Conservation (phyloP, 371 early-diverging fungal species). For the Actinomucor elegans region DNA sequence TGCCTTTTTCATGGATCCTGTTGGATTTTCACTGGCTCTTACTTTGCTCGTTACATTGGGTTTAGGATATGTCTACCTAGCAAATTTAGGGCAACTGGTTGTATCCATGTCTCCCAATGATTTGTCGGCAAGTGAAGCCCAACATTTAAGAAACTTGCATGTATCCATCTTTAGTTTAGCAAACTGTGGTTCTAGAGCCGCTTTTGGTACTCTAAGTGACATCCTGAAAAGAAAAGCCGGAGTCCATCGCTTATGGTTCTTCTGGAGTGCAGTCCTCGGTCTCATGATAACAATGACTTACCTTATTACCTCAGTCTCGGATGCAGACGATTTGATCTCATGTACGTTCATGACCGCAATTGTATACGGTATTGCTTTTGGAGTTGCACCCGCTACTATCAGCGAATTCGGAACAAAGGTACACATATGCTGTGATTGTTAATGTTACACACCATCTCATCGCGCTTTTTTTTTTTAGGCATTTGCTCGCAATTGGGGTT, state of each 20-base stretch:
- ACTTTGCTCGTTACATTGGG: slow-evolving; percentile 37
- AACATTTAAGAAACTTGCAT: slow-evolving; percentile 42
- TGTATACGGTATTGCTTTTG: slow-evolving; percentile 42
- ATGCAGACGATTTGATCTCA: slow-evolving; percentile 22
- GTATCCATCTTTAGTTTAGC: slow-evolving; percentile 47
- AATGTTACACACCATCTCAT: slow-evolving; percentile 13
- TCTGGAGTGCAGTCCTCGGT: slow-evolving; percentile 27
- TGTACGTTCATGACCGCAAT: slow-evolving; percentile 35
- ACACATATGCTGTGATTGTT: not conserved
- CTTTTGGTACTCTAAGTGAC: slow-evolving; percentile 46
- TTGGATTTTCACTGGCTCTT: slow-evolving; percentile 33
- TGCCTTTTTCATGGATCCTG: slow-evolving; percentile 31
- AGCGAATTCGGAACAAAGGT: slow-evolving; percentile 47
- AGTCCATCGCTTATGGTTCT: slow-evolving; percentile 46
- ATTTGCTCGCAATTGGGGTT: slow-evolving; percentile 52
- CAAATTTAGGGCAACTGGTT: slow-evolving; percentile 39
- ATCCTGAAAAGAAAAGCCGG: slow-evolving; percentile 33
- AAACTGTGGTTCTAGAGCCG: slow-evolving; percentile 46
- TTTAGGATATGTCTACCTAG: slow-evolving; percentile 46
- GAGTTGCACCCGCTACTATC: slow-evolving; percentile 41
- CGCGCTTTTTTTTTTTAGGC: slow-evolving; percentile 17
- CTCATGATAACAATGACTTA: slow-evolving; percentile 6
- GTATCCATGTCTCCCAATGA: slow-evolving; percentile 22
- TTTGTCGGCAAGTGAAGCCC: slow-evolving; percentile 5
- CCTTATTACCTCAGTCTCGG: slow-evolving; percentile 11